phyloP scores from a whole-genome alignment of 179 eudicot genomes.

The Drosera spatulata region DNA sequence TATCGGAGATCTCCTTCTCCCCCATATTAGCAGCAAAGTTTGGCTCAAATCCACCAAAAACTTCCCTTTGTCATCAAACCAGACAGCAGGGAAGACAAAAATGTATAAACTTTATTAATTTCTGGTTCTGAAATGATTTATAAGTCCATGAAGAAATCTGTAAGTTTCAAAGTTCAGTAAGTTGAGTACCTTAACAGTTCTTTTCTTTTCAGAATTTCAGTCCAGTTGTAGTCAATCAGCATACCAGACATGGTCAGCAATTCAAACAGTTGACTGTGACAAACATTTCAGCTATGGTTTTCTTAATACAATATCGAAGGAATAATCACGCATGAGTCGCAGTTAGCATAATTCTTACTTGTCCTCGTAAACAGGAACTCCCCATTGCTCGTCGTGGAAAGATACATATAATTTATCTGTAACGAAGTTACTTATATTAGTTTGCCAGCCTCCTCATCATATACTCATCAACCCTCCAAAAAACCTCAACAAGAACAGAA shows the following conservation, averaged over 20 bases:
- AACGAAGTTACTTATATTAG: background rate
- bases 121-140: too few species aligned
- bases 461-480: too few species aligned
- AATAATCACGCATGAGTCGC: background rate
- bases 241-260: slow-evolving; percentile 78
- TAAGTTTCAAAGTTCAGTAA: background rate
- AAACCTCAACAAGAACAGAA: too few species aligned
- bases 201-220: slow-evolving; percentile 76
- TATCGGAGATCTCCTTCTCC: slow-evolving; percentile 58
- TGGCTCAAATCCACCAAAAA: slow-evolving; percentile 69
- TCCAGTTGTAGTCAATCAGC: slow-evolving; percentile 97
- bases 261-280: slow-evolving; percentile 72
- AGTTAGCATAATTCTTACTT: slow-evolving; percentile 28
- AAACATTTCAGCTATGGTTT: too few species aligned
- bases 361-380: slow-evolving; percentile 90
- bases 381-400: slow-evolving; percentile 98
- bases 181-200: slow-evolving; percentile 40
- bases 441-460: too few species aligned
- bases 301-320: background rate
- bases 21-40: slow-evolving; percentile 61
- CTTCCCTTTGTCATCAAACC: slow-evolving; percentile 31
- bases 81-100: too few species aligned
- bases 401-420: slow-evolving; percentile 68
- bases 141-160: too few species aligned
- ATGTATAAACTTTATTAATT: too few species aligned